Conservation (phyloP, 2,329 filamentous ascomycete species). For the Pseudogymnoascus sp. region DNA sequence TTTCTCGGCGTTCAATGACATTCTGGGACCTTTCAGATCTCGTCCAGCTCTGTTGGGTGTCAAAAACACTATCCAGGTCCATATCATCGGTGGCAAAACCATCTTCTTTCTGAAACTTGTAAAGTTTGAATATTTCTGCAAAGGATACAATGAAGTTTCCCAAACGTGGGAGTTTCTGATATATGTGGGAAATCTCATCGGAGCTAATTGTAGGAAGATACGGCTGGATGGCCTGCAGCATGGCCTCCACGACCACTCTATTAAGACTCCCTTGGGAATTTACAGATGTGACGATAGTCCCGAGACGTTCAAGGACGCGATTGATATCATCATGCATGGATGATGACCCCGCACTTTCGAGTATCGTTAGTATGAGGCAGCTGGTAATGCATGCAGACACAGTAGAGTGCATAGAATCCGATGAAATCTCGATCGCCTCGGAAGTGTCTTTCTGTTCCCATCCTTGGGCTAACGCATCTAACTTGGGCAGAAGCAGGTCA, state of each 20-base stretch:
- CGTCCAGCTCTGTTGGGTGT: slow-evolving; percentile 47
- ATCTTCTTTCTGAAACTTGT: slow-evolving; percentile 4
- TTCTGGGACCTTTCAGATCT: slow-evolving; percentile 28
- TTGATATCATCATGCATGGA: slow-evolving; percentile 17
- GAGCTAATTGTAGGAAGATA: slow-evolving; percentile 21
- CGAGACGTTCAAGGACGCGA: slow-evolving; percentile 13
- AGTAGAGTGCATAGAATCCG: slow-evolving; percentile 22
- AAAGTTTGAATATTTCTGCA: slow-evolving; percentile 16
- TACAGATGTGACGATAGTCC: slow-evolving; percentile 10
- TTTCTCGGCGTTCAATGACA: slow-evolving; percentile 35
- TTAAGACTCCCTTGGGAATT: background rate
- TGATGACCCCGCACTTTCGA: slow-evolving; percentile 12
- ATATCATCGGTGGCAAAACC: slow-evolving; percentile 38
- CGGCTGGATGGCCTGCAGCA: slow-evolving; percentile 22
- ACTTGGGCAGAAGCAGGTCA: slow-evolving; percentile 24
- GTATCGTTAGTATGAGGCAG: slow-evolving; percentile 20
- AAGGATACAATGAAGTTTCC: slow-evolving; percentile 20
- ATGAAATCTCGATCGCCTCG: slow-evolving; percentile 19
- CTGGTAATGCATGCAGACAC: slow-evolving; percentile 22
- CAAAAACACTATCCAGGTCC: slow-evolving; percentile 59
- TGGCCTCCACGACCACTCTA: background rate
- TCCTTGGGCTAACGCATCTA: slow-evolving; percentile 18
- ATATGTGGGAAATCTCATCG: slow-evolving; percentile 14
- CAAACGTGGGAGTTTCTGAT: slow-evolving; percentile 17
- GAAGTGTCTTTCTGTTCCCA: slow-evolving; percentile 21